Base-by-base conservation (phyloP, 2,329 filamentous ascomycete genomes). In the Diplocarpon rosae region DNA sequence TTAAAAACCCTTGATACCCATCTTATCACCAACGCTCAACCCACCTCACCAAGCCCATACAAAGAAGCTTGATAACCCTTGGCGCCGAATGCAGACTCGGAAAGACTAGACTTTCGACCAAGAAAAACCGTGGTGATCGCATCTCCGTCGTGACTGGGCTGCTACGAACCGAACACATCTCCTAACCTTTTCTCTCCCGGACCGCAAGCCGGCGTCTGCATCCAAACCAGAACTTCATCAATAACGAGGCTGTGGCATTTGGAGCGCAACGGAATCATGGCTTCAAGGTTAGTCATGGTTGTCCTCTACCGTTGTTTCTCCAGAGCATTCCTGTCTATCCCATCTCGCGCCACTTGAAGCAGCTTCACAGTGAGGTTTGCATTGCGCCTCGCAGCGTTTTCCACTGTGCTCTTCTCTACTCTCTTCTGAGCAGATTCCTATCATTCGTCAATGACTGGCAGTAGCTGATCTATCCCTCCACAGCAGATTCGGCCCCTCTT, bases 401-500 rank as follows among this genome's bases (percentile, higher is more conserved):
- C 20, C 20, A 7, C 20, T 24, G 4, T 24, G 20, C 11, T 32
- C 30, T 32, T 4, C 30, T 14, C 5, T 14, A 32, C 30, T 32
- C 30, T 14, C 10, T 5, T 3, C 11, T 32, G n/a, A 5, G 10
- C 10, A 32, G 5, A 32, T 4, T 12, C 9, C 11, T 10, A 32
- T 9, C n/a, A 10, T 32, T 9, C 5, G 10, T 32, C 4, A 24
- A 4, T 24, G 20, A 24, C 3, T 24, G 20, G 20, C 20, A 24
- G 20, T 24, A 7, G 20, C 20, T 24, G 20, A 24, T 7, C 13
- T 1, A 14, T 16, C 6, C n/a, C 33, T 10, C 33, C 9, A 34
- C 15, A 51, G 47, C 50, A 84, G 82, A 69, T 85, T 85, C 63
- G 72, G 76, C 56, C 66, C 72, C 56, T 81, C 79, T 38, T 73